phyloP scores from a whole-genome alignment of 2,329 filamentous ascomycete genomes.

The Venturia asperata region DNA sequence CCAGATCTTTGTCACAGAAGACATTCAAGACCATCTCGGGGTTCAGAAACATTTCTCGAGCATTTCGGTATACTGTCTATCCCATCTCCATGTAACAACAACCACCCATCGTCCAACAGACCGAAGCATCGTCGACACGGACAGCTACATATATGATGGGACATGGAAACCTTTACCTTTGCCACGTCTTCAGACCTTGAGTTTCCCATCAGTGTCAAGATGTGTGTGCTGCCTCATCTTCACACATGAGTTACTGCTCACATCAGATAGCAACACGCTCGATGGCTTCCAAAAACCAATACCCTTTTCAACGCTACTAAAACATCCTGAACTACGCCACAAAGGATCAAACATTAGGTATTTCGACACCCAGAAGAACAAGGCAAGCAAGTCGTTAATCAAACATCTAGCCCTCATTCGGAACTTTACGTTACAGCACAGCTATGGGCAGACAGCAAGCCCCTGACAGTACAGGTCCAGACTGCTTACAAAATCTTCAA shows the following conservation, averaged over 20 bases:
- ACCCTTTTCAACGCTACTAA: conserved; percentile 69
- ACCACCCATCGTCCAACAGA: neutral
- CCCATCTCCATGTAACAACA: neutral
- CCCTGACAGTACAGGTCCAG: conserved; percentile 82
- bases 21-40: neutral
- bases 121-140: conserved; percentile 23
- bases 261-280: conserved; percentile 56
- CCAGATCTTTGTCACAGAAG: neutral
- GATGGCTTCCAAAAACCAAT: conserved; percentile 72
- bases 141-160: neutral
- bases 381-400: conserved; percentile 18
- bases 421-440: conserved; percentile 92
- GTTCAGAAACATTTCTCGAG: neutral
- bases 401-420: conserved; percentile 56
- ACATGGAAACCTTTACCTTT: conserved; percentile 94
- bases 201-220: conserved; percentile 58
- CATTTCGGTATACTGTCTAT: neutral
- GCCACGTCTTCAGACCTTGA: conserved; percentile 79
- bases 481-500: conserved; percentile 91
- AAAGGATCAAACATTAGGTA: conserved; percentile 78
- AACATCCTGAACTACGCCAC: conserved; percentile 73
- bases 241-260: neutral
- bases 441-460: conserved; percentile 93
- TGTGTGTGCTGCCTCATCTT: conserved; percentile 41
- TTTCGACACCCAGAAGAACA: no score